Conservation (phyloP, 2,329 filamentous ascomycete species). For the Nemania sp. region DNA sequence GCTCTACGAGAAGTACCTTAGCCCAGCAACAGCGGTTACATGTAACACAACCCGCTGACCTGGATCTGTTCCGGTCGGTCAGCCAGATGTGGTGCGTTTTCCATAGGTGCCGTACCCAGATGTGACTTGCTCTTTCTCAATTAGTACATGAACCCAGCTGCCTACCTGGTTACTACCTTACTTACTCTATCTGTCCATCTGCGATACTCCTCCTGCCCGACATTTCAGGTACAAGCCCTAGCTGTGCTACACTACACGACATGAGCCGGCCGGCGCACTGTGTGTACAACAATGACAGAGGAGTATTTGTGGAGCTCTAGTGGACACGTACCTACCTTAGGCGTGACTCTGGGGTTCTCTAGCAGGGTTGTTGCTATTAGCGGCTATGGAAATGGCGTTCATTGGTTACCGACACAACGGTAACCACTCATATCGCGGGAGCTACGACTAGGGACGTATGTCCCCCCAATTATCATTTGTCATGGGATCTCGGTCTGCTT, state of each 20-base stretch:
- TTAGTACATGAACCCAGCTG: too few relatives aligned
- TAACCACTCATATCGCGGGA: conserved; percentile 34
- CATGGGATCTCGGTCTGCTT: conserved; percentile 7
- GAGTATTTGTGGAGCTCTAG: not conserved
- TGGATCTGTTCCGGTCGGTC: not conserved
- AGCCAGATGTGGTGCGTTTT: not conserved
- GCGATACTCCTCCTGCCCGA: too few relatives aligned
- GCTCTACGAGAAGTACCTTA: too few relatives aligned
- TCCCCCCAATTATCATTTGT: conserved; percentile 24
- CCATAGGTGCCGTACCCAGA: too few relatives aligned
- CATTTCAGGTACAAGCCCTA: conserved; percentile 4
- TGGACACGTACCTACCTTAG: too few relatives aligned
- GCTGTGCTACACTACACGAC: conserved; percentile 7
- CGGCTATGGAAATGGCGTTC: conserved; percentile 9
- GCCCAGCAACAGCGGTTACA: too few relatives aligned
- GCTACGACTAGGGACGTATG: not conserved
- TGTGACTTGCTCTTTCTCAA: too few relatives aligned
- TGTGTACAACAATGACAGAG: too few relatives aligned
- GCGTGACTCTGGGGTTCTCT: conserved; percentile 1
- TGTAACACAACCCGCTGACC: not conserved
- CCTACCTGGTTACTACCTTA: too few relatives aligned
- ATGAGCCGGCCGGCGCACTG: too few relatives aligned
- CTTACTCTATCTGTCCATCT: too few relatives aligned
- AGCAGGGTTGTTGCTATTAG: conserved; percentile 12
- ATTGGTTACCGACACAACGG: conserved; percentile 34